Evolutionary conservation across 345 rosid species (phyloP), one percentile per base, ranked within the genome.

Genomic region (Dipteronia dyeriana): DNA sequence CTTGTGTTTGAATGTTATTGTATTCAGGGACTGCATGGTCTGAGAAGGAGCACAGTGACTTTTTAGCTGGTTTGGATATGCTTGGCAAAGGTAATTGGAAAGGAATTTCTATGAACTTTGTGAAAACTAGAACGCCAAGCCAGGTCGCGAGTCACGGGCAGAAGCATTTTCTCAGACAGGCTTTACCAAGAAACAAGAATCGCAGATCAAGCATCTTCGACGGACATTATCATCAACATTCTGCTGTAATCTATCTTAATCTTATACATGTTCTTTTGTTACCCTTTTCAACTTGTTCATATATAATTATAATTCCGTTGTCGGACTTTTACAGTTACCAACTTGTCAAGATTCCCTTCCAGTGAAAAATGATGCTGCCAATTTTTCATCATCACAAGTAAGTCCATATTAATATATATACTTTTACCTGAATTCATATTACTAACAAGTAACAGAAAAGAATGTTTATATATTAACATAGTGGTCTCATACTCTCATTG

Each of bases 121-220:
- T 34, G 38, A 34, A 34, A 8, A 86, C 85, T 19, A 82, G 93
- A 72, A 85, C 91, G 20, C 85, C 97, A 1, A 87, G 89, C 1
- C 97, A 90, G 74, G 92, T 91, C 26, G 97, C 94, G 0, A 88
- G 94, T 75, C 97, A 91, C 71, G 96, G 94, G 1, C 94, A 92
- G 69, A 92, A 92, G 76, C 87, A 86, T 76, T 92, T 84, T 53
- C 78, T 81, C 47, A 87, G 97, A 68, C 84, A 75, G 34, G 62
- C 71, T 11, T 57, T 79, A 9, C 19, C 63, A 19, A 81, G 82
- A 39, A 85, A 76, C 83, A 87, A 82, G 83, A 86, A 79, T 57
- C 83, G 89, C 20, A 87, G 97, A 79, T 39, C 89, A 45, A 92
- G 94, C 72, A 74, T 92, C 51, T 89, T 91, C 74, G 94, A 91